Evolutionary conservation across 805 yeast species (phyloP), one percentile per base, ranked within the genome.

Genomic region (Metschnikowia henanensis): DNA sequence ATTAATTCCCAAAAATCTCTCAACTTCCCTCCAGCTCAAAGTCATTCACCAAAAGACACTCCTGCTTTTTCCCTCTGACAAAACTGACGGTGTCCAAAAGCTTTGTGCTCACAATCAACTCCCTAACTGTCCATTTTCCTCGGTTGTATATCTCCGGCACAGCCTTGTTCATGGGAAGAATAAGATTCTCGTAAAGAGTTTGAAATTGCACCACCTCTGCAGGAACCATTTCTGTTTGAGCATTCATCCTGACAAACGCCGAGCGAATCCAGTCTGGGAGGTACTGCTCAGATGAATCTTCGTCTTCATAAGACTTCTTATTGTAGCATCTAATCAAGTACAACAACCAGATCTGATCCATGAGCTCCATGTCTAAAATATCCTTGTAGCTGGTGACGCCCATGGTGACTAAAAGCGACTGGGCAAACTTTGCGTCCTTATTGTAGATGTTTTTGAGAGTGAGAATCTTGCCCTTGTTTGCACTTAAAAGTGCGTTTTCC

Each of bases 291-390:
- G 68, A 74, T 7, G 57, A 56, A 16, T 59, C 60, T 22, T 52
- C 61, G 8, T 53, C 57, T 6, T 40, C 43, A 43, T 72, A 68
- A 13, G 57, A 61, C 4, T 58, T 52, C 35, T 65, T 67, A 57
- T 82, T 84, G 44, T 70, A 65, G 45, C 79, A 75, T 52, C 89
- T 70, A 28, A 85, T 77, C 20, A 85, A 65, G 79, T 84, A 86
- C 30, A 86, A 60, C 17, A 83, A 59, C 60, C 86, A 66, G 2
- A 77, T 75, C 51, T 82, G 84, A 43, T 81, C 83, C 45, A 80
- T 64, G 35, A 80, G 70, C 32, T 73, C 68, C 33, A 76, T 67
- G 3, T 61, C 68, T 2, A 73, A 55, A 13, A 85, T 53, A 35
- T 77, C 80, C 4, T 79, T 82, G 52, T 74, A 80, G 17, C 72